A percentile compares a stretch with the other conserved stretches of the same genome.
These are phyloP conservation scores for Grosmannia huntii DNA, from an alignment of 2,329 filamentous ascomycete genomes.

Conservation along the genomic window DNA sequence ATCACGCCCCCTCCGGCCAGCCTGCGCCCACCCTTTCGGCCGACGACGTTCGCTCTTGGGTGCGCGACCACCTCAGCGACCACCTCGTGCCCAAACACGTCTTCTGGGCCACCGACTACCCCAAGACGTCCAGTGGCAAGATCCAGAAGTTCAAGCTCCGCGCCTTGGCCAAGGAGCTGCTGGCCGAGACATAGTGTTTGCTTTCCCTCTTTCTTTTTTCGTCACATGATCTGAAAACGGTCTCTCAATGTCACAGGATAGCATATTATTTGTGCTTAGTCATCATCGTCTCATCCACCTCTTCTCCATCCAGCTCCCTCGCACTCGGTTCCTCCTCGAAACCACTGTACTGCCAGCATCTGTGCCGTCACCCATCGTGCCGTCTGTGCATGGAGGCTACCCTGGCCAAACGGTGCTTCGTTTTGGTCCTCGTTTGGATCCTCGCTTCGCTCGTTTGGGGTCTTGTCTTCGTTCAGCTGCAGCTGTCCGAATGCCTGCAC, in stretches of 20 bases:
- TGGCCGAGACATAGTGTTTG: neutral
- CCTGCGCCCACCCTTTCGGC: slow-evolving; percentile 26
- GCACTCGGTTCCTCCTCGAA: slow-evolving; percentile 35
- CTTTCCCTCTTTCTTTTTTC: neutral
- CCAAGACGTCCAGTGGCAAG: slow-evolving; percentile 93
- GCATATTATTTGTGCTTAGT: no score
- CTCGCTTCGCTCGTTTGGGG: neutral
- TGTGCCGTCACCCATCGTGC: slow-evolving; percentile 45
- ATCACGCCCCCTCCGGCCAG: neutral
- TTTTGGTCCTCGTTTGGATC: neutral
- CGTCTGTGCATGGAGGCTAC: slow-evolving; percentile 43
- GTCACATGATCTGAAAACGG: neutral
- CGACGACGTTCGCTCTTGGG: slow-evolving; percentile 58
- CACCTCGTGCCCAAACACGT: slow-evolving; percentile 80
- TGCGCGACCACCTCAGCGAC: slow-evolving; percentile 51
- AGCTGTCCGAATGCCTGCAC: slow-evolving; percentile 4
- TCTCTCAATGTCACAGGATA: no score
- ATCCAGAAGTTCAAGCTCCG: slow-evolving; percentile 86
- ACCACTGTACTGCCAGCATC: slow-evolving; percentile 39
- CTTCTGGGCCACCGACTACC: slow-evolving; percentile 77
- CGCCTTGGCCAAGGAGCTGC: slow-evolving; percentile 35
- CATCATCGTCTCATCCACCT: neutral
- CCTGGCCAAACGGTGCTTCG: slow-evolving; percentile 39
- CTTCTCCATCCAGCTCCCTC: slow-evolving; percentile 27
- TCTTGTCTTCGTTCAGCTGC: neutral